Percentiles rank a stretch among this genome's conserved stretches.
phyloP scores from a whole-genome alignment of 1,284 basidiomycete genomes.

The Heterobasidion irregulare region DNA sequence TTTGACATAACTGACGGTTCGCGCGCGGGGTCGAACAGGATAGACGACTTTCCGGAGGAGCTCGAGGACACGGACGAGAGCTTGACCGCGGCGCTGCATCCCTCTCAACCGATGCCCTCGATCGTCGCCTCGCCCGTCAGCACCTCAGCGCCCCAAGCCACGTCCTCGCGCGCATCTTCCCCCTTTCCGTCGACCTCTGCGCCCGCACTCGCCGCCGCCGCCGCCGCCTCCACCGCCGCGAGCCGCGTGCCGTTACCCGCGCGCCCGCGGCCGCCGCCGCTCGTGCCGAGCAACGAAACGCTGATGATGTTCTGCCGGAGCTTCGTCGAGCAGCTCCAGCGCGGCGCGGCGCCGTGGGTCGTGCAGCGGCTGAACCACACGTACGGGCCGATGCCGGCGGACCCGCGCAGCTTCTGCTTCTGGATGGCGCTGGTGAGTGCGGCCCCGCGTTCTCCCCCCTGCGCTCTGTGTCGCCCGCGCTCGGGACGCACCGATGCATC shows the following conservation, averaged over 20 bases:
- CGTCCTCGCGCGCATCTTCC: background rate
- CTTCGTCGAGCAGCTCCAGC: conserved; percentile 76
- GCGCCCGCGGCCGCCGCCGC: conserved; percentile 2
- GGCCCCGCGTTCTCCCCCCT: background rate
- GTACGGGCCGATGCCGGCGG: conserved; percentile 62
- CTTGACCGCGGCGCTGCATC: conserved; percentile 21
- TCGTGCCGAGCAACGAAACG: conserved; percentile 39
- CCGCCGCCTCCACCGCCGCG: too few relatives aligned
- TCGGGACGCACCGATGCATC: too few relatives aligned
- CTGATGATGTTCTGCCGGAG: conserved; percentile 71
- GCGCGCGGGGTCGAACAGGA: conserved; percentile 15
- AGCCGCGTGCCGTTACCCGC: background rate
- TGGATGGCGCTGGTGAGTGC: conserved; percentile 77
- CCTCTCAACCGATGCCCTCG: conserved; percentile 11
- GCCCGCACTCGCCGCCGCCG: too few relatives aligned
- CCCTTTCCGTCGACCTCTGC: too few relatives aligned
- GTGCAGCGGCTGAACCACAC: conserved; percentile 76
- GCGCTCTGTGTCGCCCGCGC: background rate
- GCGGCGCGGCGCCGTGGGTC: conserved; percentile 86
- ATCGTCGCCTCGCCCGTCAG: background rate
- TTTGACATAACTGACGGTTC: background rate
- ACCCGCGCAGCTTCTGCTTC: conserved; percentile 71
- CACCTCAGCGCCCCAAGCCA: background rate
- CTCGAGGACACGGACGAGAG: conserved; percentile 25
- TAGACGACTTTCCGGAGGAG: conserved; percentile 47